These are phyloP conservation scores for Mortierella polycephala DNA, from an alignment of 371 early-diverging fungal genomes.

Conservation along the genomic window DNA sequence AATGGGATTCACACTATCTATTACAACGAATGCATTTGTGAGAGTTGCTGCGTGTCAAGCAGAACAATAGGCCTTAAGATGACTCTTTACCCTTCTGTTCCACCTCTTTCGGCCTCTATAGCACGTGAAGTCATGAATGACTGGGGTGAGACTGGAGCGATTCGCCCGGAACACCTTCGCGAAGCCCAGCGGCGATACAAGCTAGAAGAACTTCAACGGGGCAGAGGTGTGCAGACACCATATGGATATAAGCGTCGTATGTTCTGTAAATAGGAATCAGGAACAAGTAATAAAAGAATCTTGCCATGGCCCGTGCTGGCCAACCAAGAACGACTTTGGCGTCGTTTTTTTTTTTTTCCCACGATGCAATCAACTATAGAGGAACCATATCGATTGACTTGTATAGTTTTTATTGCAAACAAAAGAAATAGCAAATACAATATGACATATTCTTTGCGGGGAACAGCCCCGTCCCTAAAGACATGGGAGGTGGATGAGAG, in stretches of 20 bases:
- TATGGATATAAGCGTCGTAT: conserved; percentile 41
- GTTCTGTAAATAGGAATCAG: conserved; percentile 30
- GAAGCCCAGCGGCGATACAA: conserved; percentile 92
- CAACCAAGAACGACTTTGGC: too few species aligned
- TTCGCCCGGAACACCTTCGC: conserved; percentile 87
- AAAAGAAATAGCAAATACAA: too few species aligned
- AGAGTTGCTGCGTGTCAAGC: neutral
- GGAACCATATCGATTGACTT: too few species aligned
- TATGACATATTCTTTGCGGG: too few species aligned
- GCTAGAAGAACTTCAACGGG: conserved; percentile 21
- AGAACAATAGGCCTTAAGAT: neutral
- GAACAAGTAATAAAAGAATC: too few species aligned
- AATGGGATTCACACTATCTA: neutral
- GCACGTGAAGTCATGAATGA: conserved; percentile 79
- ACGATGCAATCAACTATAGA: too few species aligned
- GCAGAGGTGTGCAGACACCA: conserved; percentile 30
- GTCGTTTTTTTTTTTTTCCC: too few species aligned
- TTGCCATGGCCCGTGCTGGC: too few species aligned
- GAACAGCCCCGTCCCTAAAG: too few species aligned
- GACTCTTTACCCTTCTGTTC: neutral
- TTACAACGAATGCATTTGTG: neutral
- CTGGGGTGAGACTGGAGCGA: conserved; percentile 72
- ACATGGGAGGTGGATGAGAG: too few species aligned
- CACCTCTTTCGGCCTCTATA: conserved; percentile 21
- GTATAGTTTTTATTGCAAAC: too few species aligned